These are phyloP conservation scores for Liriodendron chinense DNA, from an alignment of 164 flowering plant genomes.

Conservation along the genomic window DNA sequence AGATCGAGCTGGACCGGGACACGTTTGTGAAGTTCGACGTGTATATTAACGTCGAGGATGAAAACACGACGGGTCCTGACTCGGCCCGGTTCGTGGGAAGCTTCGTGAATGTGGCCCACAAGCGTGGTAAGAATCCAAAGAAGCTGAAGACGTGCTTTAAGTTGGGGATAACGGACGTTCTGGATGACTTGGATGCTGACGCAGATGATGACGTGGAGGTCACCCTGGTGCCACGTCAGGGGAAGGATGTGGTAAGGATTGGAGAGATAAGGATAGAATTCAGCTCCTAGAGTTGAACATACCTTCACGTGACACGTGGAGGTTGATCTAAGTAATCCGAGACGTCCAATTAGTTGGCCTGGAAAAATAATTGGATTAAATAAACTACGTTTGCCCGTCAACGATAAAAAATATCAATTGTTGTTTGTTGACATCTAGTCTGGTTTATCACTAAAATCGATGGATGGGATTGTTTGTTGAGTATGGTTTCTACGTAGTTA, in stretches of 20 bases:
- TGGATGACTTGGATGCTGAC: slow-evolving; percentile 50
- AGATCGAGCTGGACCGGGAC: slow-evolving; percentile 29
- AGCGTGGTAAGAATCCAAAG: slow-evolving; percentile 3
- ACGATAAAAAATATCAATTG: too few species aligned
- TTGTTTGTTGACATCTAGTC: too few species aligned
- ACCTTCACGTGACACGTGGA: too few species aligned
- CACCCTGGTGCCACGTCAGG: slow-evolving; percentile 10
- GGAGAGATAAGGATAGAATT: slow-evolving; percentile 8
- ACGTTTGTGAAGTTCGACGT: slow-evolving; percentile 57
- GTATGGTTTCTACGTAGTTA: too few species aligned
- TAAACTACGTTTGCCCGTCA: too few species aligned
- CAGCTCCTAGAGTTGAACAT: background rate
- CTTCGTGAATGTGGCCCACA: slow-evolving; percentile 48
- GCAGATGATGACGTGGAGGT: slow-evolving; percentile 26
- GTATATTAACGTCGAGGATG: slow-evolving; percentile 51
- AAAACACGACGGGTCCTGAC: slow-evolving; percentile 17
- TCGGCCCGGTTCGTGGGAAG: slow-evolving; percentile 57
- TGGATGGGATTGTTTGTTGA: too few species aligned
- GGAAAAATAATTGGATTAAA: too few species aligned
- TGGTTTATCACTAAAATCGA: too few species aligned
- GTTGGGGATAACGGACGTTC: slow-evolving; percentile 23
- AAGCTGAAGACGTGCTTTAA: slow-evolving; percentile 17
- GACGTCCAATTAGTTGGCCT: too few species aligned
- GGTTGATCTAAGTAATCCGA: too few species aligned
- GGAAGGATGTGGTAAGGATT: slow-evolving; percentile 10